Evolutionary conservation across 2,329 filamentous ascomycete species (phyloP).

Genomic region (Pseudomassariella vexata): DNA sequence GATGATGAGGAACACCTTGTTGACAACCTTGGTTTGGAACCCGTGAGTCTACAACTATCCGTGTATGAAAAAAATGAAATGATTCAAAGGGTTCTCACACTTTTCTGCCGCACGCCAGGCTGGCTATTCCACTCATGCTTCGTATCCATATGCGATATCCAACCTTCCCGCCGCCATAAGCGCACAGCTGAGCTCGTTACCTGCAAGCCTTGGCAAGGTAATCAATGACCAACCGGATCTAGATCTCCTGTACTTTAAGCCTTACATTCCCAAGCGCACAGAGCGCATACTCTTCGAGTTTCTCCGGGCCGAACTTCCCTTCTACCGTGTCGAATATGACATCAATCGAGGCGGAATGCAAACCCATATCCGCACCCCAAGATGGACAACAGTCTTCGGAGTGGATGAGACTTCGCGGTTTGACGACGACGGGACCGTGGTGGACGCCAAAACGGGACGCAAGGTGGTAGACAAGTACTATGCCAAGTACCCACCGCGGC

Average conservation of each 20-base stretch:
- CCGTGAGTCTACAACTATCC: too few species aligned
- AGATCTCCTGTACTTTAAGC: constrained; percentile 70
- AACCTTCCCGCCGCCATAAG: constrained; percentile 32
- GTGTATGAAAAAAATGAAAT: too few species aligned
- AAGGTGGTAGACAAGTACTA: constrained; percentile 42
- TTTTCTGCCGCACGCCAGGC: constrained; percentile 11
- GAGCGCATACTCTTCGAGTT: constrained; percentile 62
- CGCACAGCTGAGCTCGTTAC: constrained; percentile 35
- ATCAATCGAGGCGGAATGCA: constrained; percentile 61
- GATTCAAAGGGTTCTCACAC: too few species aligned
- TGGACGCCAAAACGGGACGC: constrained; percentile 13
- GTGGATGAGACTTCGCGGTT: constrained; percentile 60
- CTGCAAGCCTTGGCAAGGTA: constrained; percentile 43
- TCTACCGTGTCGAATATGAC: constrained; percentile 69
- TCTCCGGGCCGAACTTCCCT: constrained; percentile 64
- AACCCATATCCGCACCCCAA: constrained; percentile 54
- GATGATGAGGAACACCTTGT: not conserved
- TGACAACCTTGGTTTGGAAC: too few species aligned
- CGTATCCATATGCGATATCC: constrained; percentile 47
- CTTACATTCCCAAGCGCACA: constrained; percentile 56
- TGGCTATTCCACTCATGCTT: constrained; percentile 31
- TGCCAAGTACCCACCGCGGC: constrained; percentile 53
- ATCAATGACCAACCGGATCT: constrained; percentile 66
- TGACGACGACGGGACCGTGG: constrained; percentile 33
- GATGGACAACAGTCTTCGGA: constrained; percentile 56